Conservation (phyloP, 2,329 filamentous ascomycete genomes). For the Calonectria montana region DNA sequence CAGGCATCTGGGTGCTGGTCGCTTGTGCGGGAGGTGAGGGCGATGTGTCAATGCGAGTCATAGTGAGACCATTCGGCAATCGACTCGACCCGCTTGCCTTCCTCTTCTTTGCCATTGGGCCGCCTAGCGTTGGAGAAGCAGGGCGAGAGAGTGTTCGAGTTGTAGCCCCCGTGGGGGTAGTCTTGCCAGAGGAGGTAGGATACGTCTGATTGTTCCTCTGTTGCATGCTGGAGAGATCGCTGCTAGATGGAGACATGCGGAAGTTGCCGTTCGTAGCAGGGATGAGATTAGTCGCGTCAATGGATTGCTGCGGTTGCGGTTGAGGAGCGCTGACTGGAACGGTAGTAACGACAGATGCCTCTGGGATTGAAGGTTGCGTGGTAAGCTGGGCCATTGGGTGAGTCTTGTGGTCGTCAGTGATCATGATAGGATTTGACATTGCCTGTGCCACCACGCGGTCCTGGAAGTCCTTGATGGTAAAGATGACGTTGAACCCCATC, state of each 20-base stretch:
- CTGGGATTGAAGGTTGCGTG: constrained; percentile 43
- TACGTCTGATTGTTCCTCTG: constrained; percentile 60
- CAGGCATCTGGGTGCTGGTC: constrained; percentile 52
- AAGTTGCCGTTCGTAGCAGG: constrained; percentile 56
- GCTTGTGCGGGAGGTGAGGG: constrained; percentile 53
- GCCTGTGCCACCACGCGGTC: constrained; percentile 84
- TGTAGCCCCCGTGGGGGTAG: constrained; percentile 44
- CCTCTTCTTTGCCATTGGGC: constrained; percentile 80
- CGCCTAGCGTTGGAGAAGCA: constrained; percentile 75
- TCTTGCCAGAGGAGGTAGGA: constrained; percentile 46
- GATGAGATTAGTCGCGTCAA: constrained; percentile 49
- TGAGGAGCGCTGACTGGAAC: constrained; percentile 26
- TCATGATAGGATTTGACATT: constrained; percentile 91
- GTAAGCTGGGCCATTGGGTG: constrained; percentile 56
- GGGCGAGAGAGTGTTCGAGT: constrained; percentile 72
- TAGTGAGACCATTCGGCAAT: constrained; percentile 78
- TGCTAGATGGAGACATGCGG: constrained; percentile 69
- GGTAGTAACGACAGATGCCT: constrained; percentile 32
- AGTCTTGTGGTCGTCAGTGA: constrained; percentile 98
- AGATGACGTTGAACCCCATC: constrained; percentile 90
- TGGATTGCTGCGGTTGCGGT: constrained; percentile 17
- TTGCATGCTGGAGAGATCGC: constrained; percentile 71
- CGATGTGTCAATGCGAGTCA: constrained; percentile 82
- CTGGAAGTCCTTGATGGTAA: constrained; percentile 87
- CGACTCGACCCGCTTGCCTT: constrained; percentile 79